Percentiles rank a stretch among this genome's conserved stretches.
Evolutionary conservation across 805 yeast genomes (phyloP).

Genomic region (Ogataea degrootiae): DNA sequence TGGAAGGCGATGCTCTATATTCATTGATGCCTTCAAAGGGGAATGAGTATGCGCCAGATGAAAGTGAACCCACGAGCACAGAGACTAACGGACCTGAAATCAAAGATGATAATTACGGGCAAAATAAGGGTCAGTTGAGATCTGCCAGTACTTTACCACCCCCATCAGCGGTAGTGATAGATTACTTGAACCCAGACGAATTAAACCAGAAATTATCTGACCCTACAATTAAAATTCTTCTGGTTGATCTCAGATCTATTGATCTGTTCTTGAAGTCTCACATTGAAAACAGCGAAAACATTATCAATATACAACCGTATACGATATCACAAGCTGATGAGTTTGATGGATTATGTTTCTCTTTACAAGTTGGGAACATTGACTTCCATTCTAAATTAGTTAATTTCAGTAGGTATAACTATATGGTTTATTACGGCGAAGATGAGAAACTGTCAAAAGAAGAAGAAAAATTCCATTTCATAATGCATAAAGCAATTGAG

Average conservation of each 20-base stretch:
- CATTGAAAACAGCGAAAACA: conserved; percentile 32
- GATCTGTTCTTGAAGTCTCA: conserved; percentile 30
- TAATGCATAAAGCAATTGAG: conserved; percentile 9
- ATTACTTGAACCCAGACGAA: conserved; percentile 11
- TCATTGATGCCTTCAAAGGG: too few relatives aligned
- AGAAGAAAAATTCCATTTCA: conserved; percentile 20
- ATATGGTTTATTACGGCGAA: conserved; percentile 37
- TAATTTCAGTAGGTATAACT: conserved; percentile 29
- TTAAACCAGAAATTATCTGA: conserved; percentile 8
- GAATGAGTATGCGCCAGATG: too few relatives aligned
- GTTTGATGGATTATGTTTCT: conserved; percentile 16
- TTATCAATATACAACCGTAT: conserved; percentile 38
- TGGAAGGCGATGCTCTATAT: too few relatives aligned
- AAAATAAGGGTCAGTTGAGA: neutral
- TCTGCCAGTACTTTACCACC: neutral
- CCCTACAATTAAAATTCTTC: conserved; percentile 15
- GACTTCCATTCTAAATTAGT: conserved; percentile 28
- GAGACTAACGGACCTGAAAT: too few relatives aligned
- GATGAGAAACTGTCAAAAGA: conserved; percentile 27
- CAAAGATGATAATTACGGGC: neutral
- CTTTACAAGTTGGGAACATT: conserved; percentile 29
- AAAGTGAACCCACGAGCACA: too few relatives aligned
- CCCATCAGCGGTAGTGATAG: neutral
- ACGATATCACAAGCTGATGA: conserved; percentile 9
- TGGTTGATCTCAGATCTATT: conserved; percentile 37